Conservation (phyloP, 2,329 filamentous ascomycete species). For the Penicillium thymicola region DNA sequence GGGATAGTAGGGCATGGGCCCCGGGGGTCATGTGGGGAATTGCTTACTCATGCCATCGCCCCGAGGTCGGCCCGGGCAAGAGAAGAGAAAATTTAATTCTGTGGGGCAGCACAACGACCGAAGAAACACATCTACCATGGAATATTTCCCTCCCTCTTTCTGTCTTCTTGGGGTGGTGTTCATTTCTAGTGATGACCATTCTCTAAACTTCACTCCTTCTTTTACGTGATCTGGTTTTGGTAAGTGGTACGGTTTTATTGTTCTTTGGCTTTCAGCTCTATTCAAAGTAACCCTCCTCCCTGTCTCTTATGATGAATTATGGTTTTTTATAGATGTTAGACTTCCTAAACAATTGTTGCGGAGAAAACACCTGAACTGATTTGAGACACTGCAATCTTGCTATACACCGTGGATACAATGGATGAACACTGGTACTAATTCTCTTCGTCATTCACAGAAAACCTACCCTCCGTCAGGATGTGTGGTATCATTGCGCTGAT, state of each 20-base stretch:
- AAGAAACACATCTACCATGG: conserved; percentile 17
- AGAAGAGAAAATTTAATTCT: conserved; percentile 19
- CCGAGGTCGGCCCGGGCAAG: conserved; percentile 7
- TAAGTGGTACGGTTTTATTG: conserved; percentile 9
- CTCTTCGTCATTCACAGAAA: conserved; percentile 20
- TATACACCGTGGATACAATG: conserved; percentile 6
- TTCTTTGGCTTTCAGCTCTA: neutral
- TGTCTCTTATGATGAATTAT: conserved; percentile 40
- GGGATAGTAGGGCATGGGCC: conserved; percentile 1
- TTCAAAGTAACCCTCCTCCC: neutral
- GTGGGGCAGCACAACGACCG: conserved; percentile 12
- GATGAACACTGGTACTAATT: conserved; percentile 15
- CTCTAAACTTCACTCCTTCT: conserved; percentile 10
- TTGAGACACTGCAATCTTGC: conserved; percentile 13
- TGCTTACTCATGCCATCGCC: conserved; percentile 1
- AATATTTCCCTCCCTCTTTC: conserved; percentile 17
- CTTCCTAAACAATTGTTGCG: conserved; percentile 45
- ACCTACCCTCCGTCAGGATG: conserved; percentile 44
- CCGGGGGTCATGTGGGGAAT: neutral
- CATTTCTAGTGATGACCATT: conserved; percentile 20
- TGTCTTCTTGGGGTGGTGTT: conserved; percentile 16
- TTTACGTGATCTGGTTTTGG: conserved; percentile 15
- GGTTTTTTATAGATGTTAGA: conserved; percentile 50
- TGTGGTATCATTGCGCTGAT: conserved; percentile 63
- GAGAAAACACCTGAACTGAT: conserved; percentile 40